Conservation (phyloP, 2,329 filamentous ascomycete genomes). For the Diaporthe citri region DNA sequence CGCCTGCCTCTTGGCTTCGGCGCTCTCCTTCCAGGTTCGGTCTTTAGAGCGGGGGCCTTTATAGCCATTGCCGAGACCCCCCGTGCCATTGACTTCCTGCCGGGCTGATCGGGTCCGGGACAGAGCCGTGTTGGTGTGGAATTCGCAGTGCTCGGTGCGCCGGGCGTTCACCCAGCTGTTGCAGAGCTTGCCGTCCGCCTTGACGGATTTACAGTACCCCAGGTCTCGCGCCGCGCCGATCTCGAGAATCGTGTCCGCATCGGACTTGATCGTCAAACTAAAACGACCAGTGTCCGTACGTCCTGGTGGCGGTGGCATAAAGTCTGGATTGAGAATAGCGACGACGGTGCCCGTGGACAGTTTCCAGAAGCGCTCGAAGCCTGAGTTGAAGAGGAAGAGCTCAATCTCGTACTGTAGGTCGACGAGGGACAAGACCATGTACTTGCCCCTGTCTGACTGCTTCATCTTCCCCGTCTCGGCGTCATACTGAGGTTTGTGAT, state of each 20-base stretch:
- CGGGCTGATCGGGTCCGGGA: slow-evolving; percentile 74
- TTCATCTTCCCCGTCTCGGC: slow-evolving; percentile 60
- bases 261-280: slow-evolving; percentile 85
- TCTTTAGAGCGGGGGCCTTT: slow-evolving; percentile 42
- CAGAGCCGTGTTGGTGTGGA: slow-evolving; percentile 86
- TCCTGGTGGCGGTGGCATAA: slow-evolving; percentile 87
- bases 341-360: slow-evolving; percentile 91
- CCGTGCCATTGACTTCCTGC: slow-evolving; percentile 80
- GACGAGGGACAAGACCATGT: slow-evolving; percentile 90
- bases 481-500: slow-evolving; percentile 62
- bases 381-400: slow-evolving; percentile 90
- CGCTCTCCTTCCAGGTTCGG: slow-evolving; percentile 42
- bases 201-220: slow-evolving; percentile 86
- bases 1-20: slow-evolving; percentile 50
- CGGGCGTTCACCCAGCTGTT: slow-evolving; percentile 88
- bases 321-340: slow-evolving; percentile 89
- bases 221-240: slow-evolving; percentile 87
- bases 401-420: slow-evolving; percentile 94
- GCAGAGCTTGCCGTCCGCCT: slow-evolving; percentile 86
- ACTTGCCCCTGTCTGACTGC: slow-evolving; percentile 78
- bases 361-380: slow-evolving; percentile 94
- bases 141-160: slow-evolving; percentile 92
- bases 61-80: slow-evolving; percentile 52
- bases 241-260: slow-evolving; percentile 90
- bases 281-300: slow-evolving; percentile 86